These are phyloP conservation scores for Myxozyma geophila DNA, from an alignment of 805 yeast species.

Conservation along the genomic window DNA sequence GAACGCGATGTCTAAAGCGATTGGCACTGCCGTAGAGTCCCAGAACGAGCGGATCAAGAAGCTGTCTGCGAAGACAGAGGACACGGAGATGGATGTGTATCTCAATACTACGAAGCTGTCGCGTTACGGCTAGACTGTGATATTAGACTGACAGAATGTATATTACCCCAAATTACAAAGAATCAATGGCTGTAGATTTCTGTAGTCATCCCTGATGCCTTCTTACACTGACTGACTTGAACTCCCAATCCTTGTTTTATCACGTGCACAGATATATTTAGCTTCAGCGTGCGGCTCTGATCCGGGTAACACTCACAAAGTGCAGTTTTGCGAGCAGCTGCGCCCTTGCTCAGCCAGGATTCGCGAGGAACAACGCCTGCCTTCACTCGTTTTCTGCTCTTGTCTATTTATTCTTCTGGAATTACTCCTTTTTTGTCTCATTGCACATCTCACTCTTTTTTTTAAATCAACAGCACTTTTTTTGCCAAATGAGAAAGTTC, in stretches of 20 bases:
- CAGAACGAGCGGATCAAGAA: conserved; percentile 76
- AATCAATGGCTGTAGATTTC: too few species aligned
- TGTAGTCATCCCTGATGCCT: too few species aligned
- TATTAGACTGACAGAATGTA: background rate
- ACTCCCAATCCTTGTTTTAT: too few species aligned
- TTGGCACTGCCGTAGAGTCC: conserved; percentile 74
- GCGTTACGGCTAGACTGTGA: conserved; percentile 40
- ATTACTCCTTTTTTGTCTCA: background rate
- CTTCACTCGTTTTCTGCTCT: background rate
- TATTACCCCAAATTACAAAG: too few species aligned
- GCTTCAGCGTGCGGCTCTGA: conserved; percentile 1
- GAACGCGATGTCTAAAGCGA: conserved; percentile 70
- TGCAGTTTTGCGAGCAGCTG: background rate
- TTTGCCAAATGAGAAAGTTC: conserved; percentile 8
- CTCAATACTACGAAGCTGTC: conserved; percentile 71
- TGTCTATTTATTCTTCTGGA: too few species aligned
- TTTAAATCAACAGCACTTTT: background rate
- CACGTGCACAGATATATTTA: too few species aligned
- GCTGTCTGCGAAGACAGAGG: conserved; percentile 83
- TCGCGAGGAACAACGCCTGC: background rate
- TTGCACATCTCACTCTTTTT: background rate
- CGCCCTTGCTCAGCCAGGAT: background rate
- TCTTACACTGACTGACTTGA: too few species aligned
- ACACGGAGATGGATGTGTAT: conserved; percentile 80
- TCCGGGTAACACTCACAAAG: conserved; percentile 9